These are phyloP conservation scores for Alternaria panax DNA, from an alignment of 2,329 filamentous ascomycete genomes.

Conservation along the genomic window DNA sequence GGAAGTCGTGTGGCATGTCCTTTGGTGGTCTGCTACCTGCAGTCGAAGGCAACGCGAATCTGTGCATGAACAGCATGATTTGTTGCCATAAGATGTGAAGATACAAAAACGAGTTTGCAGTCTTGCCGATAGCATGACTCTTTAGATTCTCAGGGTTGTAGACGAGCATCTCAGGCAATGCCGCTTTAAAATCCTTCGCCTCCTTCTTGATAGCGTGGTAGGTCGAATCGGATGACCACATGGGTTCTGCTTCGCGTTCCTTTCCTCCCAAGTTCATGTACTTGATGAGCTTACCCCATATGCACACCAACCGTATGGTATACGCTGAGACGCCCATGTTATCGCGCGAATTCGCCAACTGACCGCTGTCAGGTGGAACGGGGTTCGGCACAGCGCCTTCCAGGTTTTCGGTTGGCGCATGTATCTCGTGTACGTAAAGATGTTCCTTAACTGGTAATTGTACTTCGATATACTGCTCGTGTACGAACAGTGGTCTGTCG, in stretches of 20 bases:
- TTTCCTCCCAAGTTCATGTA: conserved; percentile 92
- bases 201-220: conserved; percentile 75
- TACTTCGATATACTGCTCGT: conserved; percentile 86
- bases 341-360: conserved; percentile 70
- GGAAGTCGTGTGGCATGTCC: conserved; percentile 79
- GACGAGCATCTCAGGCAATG: conserved; percentile 73
- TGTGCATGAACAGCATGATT: conserved; percentile 86
- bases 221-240: conserved; percentile 83
- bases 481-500: conserved; percentile 88
- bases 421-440: conserved; percentile 89
- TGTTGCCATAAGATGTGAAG: conserved; percentile 90
- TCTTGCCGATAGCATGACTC: conserved; percentile 81
- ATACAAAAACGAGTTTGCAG: conserved; percentile 91
- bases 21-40: conserved; percentile 69
- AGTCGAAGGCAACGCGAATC: conserved; percentile 78
- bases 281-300: conserved; percentile 89
- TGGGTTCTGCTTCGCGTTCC: conserved; percentile 75
- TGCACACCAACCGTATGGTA: conserved; percentile 80
- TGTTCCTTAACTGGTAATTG: conserved; percentile 91
- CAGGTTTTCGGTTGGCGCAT: conserved; percentile 83
- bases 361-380: conserved; percentile 68
- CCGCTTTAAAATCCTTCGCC: conserved; percentile 72
- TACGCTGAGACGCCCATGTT: conserved; percentile 97
- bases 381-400: conserved; percentile 73
- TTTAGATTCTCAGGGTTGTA: conserved; percentile 85